Conservation (phyloP, 2,329 filamentous ascomycete genomes). For the Zymoseptoria brevis region DNA sequence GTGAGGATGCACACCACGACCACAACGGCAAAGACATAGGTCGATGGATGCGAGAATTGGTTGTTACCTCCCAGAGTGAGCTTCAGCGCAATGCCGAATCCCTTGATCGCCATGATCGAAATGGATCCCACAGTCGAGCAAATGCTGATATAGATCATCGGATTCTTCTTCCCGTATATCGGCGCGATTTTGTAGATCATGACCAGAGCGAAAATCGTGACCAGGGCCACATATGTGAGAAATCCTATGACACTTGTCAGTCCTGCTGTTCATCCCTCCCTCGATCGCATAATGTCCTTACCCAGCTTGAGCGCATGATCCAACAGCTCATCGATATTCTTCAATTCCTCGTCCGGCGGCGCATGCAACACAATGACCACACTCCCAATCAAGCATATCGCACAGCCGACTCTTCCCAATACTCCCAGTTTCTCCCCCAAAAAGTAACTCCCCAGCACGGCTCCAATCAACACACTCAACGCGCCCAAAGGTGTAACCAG, state of each 20-base stretch:
- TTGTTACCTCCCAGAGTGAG: slow-evolving; percentile 89
- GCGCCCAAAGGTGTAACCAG: slow-evolving; percentile 92
- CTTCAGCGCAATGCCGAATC: slow-evolving; percentile 95
- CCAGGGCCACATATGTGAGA: slow-evolving; percentile 71
- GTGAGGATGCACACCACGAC: slow-evolving; percentile 89
- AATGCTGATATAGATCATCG: slow-evolving; percentile 92
- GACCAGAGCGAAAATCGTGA: slow-evolving; percentile 73
- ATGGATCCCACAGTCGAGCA: slow-evolving; percentile 95
- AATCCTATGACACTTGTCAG: slow-evolving; percentile 56
- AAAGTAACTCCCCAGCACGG: slow-evolving; percentile 91
- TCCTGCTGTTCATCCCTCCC: neutral
- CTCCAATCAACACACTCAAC: slow-evolving; percentile 85
- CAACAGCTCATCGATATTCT: slow-evolving; percentile 86
- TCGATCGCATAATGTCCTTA: slow-evolving; percentile 34
- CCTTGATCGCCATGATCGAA: slow-evolving; percentile 98
- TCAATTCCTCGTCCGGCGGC: slow-evolving; percentile 83
- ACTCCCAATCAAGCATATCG: slow-evolving; percentile 89
- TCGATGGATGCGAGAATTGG: slow-evolving; percentile 89
- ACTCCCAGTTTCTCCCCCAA: slow-evolving; percentile 83
- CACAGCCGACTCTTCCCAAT: slow-evolving; percentile 87
- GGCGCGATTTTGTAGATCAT: slow-evolving; percentile 97
- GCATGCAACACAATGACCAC: slow-evolving; percentile 97
- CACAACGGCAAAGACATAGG: slow-evolving; percentile 94
- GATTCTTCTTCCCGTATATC: slow-evolving; percentile 85
- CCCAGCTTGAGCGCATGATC: slow-evolving; percentile 85